These are phyloP conservation scores for Mycena maculata DNA, from an alignment of 768 basidiomycete species.

Conservation along the genomic window DNA sequence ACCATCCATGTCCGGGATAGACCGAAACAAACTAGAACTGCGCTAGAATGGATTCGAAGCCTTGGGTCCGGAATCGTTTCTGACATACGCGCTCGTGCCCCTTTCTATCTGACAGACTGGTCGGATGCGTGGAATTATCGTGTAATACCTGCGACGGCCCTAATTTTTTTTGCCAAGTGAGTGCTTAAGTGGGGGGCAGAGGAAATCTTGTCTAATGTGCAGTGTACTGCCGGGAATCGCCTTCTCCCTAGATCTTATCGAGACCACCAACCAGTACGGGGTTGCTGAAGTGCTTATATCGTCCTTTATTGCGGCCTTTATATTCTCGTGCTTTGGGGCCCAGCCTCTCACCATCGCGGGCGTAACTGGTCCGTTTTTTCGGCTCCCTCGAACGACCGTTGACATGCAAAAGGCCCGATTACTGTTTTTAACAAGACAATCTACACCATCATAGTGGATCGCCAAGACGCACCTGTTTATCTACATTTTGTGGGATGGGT, in stretches of 20 bases:
- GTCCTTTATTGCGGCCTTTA: slow-evolving; percentile 90
- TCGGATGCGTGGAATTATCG: slow-evolving; percentile 92
- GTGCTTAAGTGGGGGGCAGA: too few species aligned
- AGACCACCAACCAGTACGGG: slow-evolving; percentile 90
- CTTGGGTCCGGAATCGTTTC: slow-evolving; percentile 72
- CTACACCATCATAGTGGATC: slow-evolving; percentile 74
- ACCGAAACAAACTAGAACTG: slow-evolving; percentile 14
- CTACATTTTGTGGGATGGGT: slow-evolving; percentile 93
- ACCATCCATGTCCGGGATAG: slow-evolving; percentile 27
- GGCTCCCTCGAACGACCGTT: neutral
- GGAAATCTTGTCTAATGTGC: too few species aligned
- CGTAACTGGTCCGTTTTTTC: slow-evolving; percentile 71
- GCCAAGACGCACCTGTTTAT: slow-evolving; percentile 74
- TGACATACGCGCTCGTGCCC: slow-evolving; percentile 77
- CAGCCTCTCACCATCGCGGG: slow-evolving; percentile 94
- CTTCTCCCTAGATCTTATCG: slow-evolving; percentile 92
- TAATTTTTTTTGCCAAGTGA: slow-evolving; percentile 89
- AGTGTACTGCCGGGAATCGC: slow-evolving; percentile 92
- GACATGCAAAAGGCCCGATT: slow-evolving; percentile 72
- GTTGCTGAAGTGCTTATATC: slow-evolving; percentile 87
- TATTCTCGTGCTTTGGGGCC: slow-evolving; percentile 88
- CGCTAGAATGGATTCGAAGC: slow-evolving; percentile 37
- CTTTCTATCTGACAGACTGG: slow-evolving; percentile 92
- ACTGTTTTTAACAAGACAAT: slow-evolving; percentile 95
- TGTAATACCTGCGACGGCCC: slow-evolving; percentile 85